Conservation (phyloP, 257 asterid species). For the Linderniella brevidens region DNA sequence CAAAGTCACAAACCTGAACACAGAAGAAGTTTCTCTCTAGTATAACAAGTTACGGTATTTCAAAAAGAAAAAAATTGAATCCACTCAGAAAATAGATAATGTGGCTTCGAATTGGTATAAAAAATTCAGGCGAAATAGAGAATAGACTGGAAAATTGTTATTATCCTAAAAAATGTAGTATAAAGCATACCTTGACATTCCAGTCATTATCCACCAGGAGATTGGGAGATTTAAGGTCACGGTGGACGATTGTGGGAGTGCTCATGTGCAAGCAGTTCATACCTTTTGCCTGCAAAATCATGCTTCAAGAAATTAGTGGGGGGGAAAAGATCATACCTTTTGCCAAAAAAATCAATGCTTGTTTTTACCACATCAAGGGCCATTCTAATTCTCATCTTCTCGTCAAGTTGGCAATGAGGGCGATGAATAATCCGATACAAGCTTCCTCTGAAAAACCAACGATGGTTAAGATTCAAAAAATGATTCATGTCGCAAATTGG, state of each 20-base stretch:
- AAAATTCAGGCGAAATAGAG: slow-evolving; percentile 2
- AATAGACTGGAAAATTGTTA: slow-evolving; percentile 7
- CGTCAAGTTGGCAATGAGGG: slow-evolving; percentile 92
- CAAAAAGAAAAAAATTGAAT: neutral
- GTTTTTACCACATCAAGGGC: slow-evolving; percentile 94
- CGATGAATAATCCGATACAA: slow-evolving; percentile 89
- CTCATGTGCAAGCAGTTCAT: slow-evolving; percentile 98
- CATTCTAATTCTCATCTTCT: slow-evolving; percentile 84
- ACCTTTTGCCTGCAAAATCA: slow-evolving; percentile 76
- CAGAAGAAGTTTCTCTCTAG: neutral
- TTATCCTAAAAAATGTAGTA: slow-evolving; percentile 9
- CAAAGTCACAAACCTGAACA: slow-evolving; percentile 82
- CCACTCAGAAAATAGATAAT: slow-evolving; percentile 7
- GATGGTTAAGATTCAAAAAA: neutral
- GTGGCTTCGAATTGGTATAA: slow-evolving; percentile 7
- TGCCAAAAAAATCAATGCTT: neutral
- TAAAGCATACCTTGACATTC: slow-evolving; percentile 70
- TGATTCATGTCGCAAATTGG: neutral
- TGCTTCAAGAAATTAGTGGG: slow-evolving; percentile 9
- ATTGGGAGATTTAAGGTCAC: slow-evolving; percentile 95
- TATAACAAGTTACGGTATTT: too few relatives aligned
- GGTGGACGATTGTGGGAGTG: slow-evolving; percentile 92
- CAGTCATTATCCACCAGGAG: slow-evolving; percentile 90
- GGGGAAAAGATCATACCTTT: too few relatives aligned
- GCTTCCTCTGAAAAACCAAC: slow-evolving; percentile 71